Conservation (phyloP, 495 filamentous ascomycete species). For the Talaromyces liani region DNA sequence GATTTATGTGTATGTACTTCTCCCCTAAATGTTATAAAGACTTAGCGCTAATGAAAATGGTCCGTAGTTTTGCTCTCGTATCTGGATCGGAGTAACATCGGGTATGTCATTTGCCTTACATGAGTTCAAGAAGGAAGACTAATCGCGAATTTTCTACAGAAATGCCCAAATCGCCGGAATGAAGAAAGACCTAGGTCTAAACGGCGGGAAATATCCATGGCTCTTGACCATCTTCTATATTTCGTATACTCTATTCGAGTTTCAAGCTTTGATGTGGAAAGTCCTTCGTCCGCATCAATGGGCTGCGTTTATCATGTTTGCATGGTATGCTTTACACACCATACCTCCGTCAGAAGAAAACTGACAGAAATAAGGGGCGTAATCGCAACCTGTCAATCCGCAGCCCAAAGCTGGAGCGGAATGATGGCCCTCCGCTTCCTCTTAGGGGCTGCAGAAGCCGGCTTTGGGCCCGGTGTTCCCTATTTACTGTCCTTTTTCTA, state of each 20-base stretch:
- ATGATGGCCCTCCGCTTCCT: constrained; percentile 63
- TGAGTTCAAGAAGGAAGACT: not conserved
- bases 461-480: constrained; percentile 61
- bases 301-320: constrained; percentile 39
- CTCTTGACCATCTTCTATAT: constrained; percentile 75
- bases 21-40: too few relatives aligned
- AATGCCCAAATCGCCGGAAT: constrained; percentile 62
- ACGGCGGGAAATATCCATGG: constrained; percentile 55
- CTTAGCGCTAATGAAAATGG: constrained; percentile 14
- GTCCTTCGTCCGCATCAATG: constrained; percentile 51
- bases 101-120: constrained; percentile 21
- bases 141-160: constrained; percentile 21
- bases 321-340: constrained; percentile 31
- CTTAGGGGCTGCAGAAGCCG: constrained; percentile 58
- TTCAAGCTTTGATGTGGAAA: constrained; percentile 66
- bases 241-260: constrained; percentile 56
- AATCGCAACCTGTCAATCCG: constrained; percentile 52
- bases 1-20: constrained; percentile 45
- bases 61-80: constrained; percentile 53
- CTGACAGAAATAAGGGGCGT: constrained; percentile 37
- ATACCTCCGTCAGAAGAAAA: not conserved
- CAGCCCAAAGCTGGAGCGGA: constrained; percentile 51
- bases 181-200: constrained; percentile 43
- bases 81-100: constrained; percentile 64
- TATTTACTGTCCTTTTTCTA: constrained; percentile 83